Evolutionary conservation across 108 stramenopile genomes (phyloP), one percentile per base, ranked within the genome.

Genomic region (Seminavis robusta): DNA sequence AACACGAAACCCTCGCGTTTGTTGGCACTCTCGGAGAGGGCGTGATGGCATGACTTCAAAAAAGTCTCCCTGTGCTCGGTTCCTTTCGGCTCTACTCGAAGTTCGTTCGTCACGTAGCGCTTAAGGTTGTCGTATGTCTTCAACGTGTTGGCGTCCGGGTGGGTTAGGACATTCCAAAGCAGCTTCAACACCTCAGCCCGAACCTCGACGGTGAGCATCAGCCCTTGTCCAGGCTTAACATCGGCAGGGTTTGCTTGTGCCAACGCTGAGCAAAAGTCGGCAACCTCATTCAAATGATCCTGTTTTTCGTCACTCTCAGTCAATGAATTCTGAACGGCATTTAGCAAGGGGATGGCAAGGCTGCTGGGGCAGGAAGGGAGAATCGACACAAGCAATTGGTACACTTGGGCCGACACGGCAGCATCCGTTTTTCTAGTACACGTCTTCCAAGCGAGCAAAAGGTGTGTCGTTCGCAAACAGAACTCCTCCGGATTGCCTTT

Each of bases 401-500:
- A 84, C 8, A 94, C 75, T 51, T 94, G 81, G 1, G 83, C 67
- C 1, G 93, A 84, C 7, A 90, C 87, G 7, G 88, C 89, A 1
- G 84, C 75, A 51, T 90, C 93, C 1, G 79, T 63, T 33, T 86
- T 87, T 28, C 77, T 71, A 8, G 67, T 78, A 53, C 86, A 94
- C 8, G 86, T 90, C 55, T 83, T 87, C 93, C 93, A 94, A 11
- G 93, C 89, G 30, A 88, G 52, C 8, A 80, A 42, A 4, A 94
- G 73, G 56, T 94, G 88, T 8, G 86, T 84, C 4, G 67, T 43
- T 41, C 80, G 69, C 34, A 94, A 61, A 51, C 91, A 92, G 47
- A 74, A 86, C 26, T 52, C 48, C 37, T 39, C 23, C 21, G 50
- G 69, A 8, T 24, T 49, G 24, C 29, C 29, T 29, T 25, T 15